A percentile compares a stretch with the other conserved stretches of the same genome.
Conservation (phyloP, 2,329 filamentous ascomycete species). For the Ophiocordyceps sinensis region DNA sequence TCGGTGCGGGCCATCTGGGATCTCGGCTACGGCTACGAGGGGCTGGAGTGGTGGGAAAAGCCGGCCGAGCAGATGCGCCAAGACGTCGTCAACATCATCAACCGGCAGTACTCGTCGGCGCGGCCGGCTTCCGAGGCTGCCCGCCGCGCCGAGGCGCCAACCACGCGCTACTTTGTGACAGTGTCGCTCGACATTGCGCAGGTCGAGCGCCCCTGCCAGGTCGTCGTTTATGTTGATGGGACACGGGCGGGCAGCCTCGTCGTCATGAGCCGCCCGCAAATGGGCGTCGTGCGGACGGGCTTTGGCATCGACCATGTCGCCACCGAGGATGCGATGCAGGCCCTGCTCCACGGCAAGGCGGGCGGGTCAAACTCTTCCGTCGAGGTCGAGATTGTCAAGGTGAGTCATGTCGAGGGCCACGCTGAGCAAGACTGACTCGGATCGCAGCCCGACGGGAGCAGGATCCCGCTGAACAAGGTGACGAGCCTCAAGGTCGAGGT, state of each 20-base stretch:
- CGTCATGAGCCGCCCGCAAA: neutral
- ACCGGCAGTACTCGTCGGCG: conserved; percentile 12
- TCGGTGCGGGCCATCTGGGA: conserved; percentile 21
- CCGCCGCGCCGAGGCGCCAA: neutral
- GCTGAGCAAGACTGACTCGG: too few species aligned
- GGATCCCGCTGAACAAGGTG: too few species aligned
- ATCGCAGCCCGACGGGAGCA: too few species aligned
- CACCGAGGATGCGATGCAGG: neutral
- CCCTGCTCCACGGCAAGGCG: neutral
- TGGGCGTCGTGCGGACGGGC: neutral
- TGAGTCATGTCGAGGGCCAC: neutral
- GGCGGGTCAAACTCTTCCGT: neutral
- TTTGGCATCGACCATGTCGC: neutral
- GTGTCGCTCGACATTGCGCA: neutral
- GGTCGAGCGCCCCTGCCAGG: neutral
- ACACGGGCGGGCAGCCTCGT: neutral
- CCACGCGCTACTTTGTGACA: neutral
- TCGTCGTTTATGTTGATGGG: neutral
- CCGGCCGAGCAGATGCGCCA: conserved; percentile 13
- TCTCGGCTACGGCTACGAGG: conserved; percentile 26
- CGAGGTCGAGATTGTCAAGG: conserved; percentile 1
- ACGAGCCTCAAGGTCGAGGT: too few species aligned
- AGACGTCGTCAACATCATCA: conserved; percentile 17
- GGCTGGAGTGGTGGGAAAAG: conserved; percentile 19
- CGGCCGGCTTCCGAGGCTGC: neutral